Conservation (phyloP, 2,329 filamentous ascomycete species). For the Aspergillus hortae region DNA sequence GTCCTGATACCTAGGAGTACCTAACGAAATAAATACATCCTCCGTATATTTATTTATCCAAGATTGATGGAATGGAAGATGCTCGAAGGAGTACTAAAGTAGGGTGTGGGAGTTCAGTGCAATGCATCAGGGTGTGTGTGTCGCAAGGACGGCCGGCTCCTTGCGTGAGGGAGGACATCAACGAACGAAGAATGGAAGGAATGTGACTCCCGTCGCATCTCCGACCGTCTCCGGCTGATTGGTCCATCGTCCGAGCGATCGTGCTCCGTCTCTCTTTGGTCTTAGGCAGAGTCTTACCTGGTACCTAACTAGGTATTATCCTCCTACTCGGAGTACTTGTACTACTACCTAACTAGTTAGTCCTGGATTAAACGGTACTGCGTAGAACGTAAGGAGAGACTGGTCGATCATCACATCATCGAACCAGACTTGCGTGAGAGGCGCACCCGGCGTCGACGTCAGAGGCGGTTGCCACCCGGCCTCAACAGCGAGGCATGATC, state of each 20-base stretch:
- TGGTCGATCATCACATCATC: constrained; percentile 7
- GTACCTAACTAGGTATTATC: background rate
- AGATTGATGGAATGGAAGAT: no score
- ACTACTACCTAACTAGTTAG: no score
- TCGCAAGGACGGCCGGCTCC: background rate
- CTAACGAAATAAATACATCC: no score
- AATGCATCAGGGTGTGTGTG: no score
- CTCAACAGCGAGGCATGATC: no score
- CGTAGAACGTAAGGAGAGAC: background rate
- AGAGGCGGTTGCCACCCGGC: constrained; percentile 7
- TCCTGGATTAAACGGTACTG: no score
- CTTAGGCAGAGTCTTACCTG: no score
- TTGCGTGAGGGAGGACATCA: no score
- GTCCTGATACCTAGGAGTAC: no score
- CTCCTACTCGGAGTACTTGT: background rate
- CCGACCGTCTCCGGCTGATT: background rate
- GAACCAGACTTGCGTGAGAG: constrained; percentile 2
- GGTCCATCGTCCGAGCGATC: background rate
- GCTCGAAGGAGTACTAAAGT: no score
- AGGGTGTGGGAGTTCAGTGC: no score
- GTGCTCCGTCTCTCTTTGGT: background rate
- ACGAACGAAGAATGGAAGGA: background rate
- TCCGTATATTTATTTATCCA: no score
- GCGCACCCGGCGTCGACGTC: constrained; percentile 4
- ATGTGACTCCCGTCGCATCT: background rate